A percentile compares a stretch with the other conserved stretches of the same genome.
Evolutionary conservation across 805 yeast species (phyloP).

Genomic region (Candida ulmi): DNA sequence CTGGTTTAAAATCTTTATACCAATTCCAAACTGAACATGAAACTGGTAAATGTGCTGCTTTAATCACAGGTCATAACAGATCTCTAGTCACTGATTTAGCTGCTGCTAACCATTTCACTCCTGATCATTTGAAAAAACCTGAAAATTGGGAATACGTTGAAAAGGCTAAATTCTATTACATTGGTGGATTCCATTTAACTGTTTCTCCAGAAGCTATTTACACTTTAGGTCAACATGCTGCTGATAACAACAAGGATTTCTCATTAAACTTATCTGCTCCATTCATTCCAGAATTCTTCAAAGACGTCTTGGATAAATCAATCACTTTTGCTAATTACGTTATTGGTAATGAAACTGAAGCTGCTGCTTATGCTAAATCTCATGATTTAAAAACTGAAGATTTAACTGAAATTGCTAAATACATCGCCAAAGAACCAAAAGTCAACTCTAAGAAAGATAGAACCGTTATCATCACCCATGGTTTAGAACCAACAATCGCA

Average conservation of each 20-base stretch:
- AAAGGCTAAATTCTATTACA: constrained; percentile 75
- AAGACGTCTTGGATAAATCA: constrained; percentile 75
- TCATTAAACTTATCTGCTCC: constrained; percentile 93
- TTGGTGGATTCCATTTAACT: constrained; percentile 99
- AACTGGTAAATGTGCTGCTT: constrained; percentile 98
- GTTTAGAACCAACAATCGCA: constrained; percentile 83
- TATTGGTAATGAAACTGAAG: constrained; percentile 96
- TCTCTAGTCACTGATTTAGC: constrained; percentile 93
- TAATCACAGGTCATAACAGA: constrained; percentile 82
- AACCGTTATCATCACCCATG: constrained; percentile 93
- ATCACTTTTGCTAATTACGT: constrained; percentile 86
- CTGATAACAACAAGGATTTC: constrained; percentile 70
- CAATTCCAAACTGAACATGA: constrained; percentile 70
- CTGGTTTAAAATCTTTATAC: constrained; percentile 86
- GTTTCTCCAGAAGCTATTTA: constrained; percentile 94
- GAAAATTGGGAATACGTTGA: constrained; percentile 88
- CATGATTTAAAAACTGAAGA: constrained; percentile 59
- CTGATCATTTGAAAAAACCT: constrained; percentile 78
- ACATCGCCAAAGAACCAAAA: constrained; percentile 75
- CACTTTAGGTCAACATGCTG: constrained; percentile 88
- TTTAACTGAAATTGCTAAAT: constrained; percentile 73
- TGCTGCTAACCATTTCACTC: constrained; percentile 96
- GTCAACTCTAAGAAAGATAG: constrained; percentile 63
- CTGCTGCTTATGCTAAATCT: constrained; percentile 87
- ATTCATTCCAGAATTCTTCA: constrained; percentile 92